Conservation (phyloP, 495 filamentous ascomycete species). For the Chaetomidium leptoderma region DNA sequence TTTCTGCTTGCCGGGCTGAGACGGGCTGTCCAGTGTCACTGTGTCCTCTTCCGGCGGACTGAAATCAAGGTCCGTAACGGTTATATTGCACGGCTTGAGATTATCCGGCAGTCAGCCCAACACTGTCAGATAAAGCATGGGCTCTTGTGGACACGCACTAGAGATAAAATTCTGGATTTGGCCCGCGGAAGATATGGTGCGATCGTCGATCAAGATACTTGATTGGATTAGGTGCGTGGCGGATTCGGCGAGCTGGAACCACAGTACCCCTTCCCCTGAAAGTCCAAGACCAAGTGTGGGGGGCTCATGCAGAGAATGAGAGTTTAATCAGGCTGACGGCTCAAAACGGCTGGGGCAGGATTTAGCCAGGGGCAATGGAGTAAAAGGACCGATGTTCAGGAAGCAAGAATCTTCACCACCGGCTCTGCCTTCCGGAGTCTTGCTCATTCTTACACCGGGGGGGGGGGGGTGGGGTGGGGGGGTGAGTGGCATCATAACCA, state of each 20-base stretch:
- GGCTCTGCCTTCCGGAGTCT: slow-evolving; percentile 4
- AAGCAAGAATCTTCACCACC: neutral
- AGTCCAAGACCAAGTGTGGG: neutral
- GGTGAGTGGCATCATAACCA: no score
- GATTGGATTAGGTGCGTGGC: no score
- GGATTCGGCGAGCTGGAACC: no score
- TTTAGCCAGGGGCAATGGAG: slow-evolving; percentile 4
- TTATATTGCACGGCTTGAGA: slow-evolving; percentile 3
- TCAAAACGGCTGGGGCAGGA: neutral
- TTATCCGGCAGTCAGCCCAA: slow-evolving; percentile 9
- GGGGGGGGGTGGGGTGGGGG: no score
- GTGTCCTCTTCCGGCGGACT: neutral
- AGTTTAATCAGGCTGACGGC: slow-evolving; percentile 2
- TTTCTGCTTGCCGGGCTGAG: neutral
- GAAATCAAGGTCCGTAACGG: neutral
- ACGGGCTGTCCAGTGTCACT: neutral
- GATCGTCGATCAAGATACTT: no score
- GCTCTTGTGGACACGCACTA: neutral
- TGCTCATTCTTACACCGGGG: neutral
- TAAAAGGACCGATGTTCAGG: neutral
- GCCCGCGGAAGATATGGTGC: no score
- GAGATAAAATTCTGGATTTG: neutral
- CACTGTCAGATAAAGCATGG: neutral
- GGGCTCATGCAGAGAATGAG: neutral
- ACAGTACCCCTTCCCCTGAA: no score